Percentiles rank a stretch among this genome's conserved stretches.
Evolutionary conservation across 2,329 filamentous ascomycete species (phyloP).

Genomic region (Epichloe typhina): DNA sequence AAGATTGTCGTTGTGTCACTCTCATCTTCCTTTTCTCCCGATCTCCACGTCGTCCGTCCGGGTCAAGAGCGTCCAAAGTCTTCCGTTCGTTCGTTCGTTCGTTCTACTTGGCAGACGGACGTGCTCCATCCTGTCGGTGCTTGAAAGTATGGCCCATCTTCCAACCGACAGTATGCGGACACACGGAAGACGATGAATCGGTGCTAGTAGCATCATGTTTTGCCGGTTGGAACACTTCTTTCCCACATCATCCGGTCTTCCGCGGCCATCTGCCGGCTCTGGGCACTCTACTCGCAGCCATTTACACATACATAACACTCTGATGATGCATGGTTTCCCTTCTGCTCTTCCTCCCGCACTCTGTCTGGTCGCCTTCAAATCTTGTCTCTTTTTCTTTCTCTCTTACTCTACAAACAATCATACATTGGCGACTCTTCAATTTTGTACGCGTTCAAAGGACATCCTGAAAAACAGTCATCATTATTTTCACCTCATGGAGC

Average conservation of each 20-base stretch:
- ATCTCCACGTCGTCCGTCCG: no score
- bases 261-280: background rate
- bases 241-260: background rate
- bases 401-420: background rate
- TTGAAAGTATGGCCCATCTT: slow-evolving; percentile 6
- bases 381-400: background rate
- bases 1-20: no score
- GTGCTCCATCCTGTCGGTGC: slow-evolving; percentile 9
- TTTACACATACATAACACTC: background rate
- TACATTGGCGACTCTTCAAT: no score
- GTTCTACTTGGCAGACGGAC: background rate
- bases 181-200: background rate
- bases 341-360: background rate
- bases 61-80: background rate
- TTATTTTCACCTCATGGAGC: no score
- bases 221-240: background rate
- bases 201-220: background rate
- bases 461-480: no score
- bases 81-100: background rate
- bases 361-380: background rate
- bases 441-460: no score
- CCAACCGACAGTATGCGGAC: background rate
- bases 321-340: background rate
- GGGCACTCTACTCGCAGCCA: background rate
- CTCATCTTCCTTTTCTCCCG: no score